These are phyloP conservation scores for Sarocladium brachiariae DNA, from an alignment of 2,329 filamentous ascomycete genomes.

Conservation along the genomic window DNA sequence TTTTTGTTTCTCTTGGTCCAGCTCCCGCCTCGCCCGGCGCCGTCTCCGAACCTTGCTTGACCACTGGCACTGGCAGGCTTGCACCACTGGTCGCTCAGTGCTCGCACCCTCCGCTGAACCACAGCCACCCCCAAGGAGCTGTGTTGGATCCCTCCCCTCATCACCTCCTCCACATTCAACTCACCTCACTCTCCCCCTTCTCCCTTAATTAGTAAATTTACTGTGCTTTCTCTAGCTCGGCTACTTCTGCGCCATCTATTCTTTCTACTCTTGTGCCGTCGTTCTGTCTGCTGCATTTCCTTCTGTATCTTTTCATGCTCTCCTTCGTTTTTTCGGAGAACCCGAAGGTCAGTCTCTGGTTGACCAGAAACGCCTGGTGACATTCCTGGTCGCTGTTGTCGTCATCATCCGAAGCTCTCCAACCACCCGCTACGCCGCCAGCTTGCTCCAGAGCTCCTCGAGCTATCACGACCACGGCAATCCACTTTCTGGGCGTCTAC, in stretches of 20 bases:
- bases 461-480: background rate
- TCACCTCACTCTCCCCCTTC: constrained; percentile 6
- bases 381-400: constrained; percentile 4
- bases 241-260: constrained; percentile 13
- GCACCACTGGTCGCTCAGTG: background rate
- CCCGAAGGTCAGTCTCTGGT: too few relatives aligned
- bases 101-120: background rate
- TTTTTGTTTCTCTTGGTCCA: constrained; percentile 8
- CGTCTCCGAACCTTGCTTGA: background rate
- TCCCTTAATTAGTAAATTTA: constrained; percentile 12
- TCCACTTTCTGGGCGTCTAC: background rate
- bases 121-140: background rate
- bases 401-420: constrained; percentile 5
- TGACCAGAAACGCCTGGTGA: too few relatives aligned
- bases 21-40: constrained; percentile 9
- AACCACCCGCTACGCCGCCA: background rate
- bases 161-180: background rate
- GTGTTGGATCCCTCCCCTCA: too few relatives aligned
- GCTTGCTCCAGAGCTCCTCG: constrained; percentile 1
- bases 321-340: too few relatives aligned
- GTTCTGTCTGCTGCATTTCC: background rate
- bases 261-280: constrained; percentile 8
- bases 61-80: background rate
- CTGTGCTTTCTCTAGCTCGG: constrained; percentile 11
- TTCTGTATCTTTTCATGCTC: constrained; percentile 4